These are phyloP conservation scores for Ormosia semicastrata DNA, from an alignment of 306 rosid genomes.

Conservation along the genomic window DNA sequence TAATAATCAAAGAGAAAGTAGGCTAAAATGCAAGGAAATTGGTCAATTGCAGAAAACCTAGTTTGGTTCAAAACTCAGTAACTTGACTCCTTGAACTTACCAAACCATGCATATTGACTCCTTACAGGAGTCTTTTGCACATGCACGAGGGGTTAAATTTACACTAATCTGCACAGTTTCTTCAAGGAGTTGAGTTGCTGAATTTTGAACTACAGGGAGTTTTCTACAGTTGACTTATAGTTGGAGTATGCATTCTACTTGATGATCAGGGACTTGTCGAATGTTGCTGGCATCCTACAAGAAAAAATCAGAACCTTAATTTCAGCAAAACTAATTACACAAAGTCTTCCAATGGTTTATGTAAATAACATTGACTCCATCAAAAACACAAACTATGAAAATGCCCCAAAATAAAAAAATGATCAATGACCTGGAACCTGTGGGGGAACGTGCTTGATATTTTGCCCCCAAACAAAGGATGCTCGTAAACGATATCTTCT, in stretches of 20 bases:
- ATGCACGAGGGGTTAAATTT: neutral
- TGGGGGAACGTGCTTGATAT: conserved; percentile 62
- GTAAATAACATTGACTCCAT: neutral
- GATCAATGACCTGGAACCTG: conserved; percentile 62
- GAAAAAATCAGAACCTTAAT: neutral
- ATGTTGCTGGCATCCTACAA: conserved; percentile 75
- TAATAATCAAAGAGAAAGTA: neutral
- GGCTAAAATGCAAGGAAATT: neutral
- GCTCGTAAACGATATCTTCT: conserved; percentile 42
- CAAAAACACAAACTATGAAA: neutral
- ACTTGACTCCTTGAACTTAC: neutral
- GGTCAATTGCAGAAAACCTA: neutral
- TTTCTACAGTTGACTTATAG: neutral
- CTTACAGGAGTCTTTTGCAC: neutral
- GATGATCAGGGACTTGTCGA: conserved; percentile 88
- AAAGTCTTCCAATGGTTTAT: neutral
- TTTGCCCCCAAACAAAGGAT: conserved; percentile 68
- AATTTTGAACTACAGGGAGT: no score
- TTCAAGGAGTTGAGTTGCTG: neutral
- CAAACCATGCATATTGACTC: neutral
- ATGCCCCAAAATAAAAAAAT: no score
- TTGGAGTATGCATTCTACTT: conserved; percentile 37
- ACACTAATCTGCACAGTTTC: neutral
- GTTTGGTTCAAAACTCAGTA: neutral
- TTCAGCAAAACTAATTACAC: neutral